Evolutionary conservation across 768 basidiomycete genomes (phyloP).

Genomic region (Termitomyces sp.): DNA sequence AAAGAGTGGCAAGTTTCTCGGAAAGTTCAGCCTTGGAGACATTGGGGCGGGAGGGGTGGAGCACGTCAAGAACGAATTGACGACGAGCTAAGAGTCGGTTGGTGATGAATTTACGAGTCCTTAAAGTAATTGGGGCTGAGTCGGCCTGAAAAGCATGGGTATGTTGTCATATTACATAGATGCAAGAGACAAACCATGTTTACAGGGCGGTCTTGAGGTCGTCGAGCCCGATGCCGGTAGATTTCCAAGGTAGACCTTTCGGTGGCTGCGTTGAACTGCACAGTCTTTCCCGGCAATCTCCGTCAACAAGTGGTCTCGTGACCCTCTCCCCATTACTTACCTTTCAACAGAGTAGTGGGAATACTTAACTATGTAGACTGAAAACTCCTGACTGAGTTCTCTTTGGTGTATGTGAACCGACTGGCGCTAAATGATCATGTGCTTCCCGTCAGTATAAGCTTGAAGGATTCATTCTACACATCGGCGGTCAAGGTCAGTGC

Average conservation of each 20-base stretch:
- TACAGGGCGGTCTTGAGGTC: constrained; percentile 30
- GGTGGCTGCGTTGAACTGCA: constrained; percentile 37
- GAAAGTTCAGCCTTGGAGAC: constrained; percentile 88
- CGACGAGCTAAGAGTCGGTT: constrained; percentile 95
- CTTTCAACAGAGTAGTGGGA: too few species aligned
- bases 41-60: constrained; percentile 94
- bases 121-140: constrained; percentile 82
- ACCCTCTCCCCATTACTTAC: too few species aligned
- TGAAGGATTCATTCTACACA: too few species aligned
- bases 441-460: too few species aligned
- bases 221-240: constrained; percentile 32
- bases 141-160: constrained; percentile 51
- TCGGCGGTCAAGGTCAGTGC: too few species aligned
- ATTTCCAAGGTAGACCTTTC: constrained; percentile 11
- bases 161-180: constrained; percentile 4
- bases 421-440: too few species aligned
- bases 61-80: constrained; percentile 92
- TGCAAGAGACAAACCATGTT: constrained; percentile 14
- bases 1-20: constrained; percentile 87
- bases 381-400: too few species aligned
- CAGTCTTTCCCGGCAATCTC: constrained; percentile 36
- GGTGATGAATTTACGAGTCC: constrained; percentile 99
- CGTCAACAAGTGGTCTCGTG: constrained; percentile 20
- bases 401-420: too few species aligned
- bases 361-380: too few species aligned